Percentiles rank a stretch among this genome's conserved stretches.
Conservation (phyloP, 441 rosid genomes). For the Jatropha multifida region DNA sequence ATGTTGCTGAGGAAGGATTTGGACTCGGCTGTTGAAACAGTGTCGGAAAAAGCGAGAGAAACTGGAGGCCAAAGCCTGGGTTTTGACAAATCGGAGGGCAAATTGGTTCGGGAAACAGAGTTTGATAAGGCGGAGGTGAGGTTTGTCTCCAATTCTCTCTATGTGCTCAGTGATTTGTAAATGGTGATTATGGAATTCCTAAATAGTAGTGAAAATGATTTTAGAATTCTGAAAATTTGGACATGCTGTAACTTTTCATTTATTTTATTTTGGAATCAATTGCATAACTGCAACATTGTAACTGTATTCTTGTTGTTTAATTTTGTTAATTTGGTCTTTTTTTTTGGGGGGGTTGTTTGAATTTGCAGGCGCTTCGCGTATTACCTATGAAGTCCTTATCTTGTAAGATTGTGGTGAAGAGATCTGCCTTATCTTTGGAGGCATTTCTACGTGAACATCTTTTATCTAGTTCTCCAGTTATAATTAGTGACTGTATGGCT, state of each 20-base stretch:
- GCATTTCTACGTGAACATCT: constrained; percentile 74
- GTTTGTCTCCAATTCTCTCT: constrained; percentile 31
- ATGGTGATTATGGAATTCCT: background rate
- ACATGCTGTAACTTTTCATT: no score
- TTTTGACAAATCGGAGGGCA: constrained; percentile 15
- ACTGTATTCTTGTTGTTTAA: background rate
- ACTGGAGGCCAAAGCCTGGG: constrained; percentile 24
- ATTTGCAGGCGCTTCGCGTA: constrained; percentile 50
- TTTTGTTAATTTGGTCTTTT: constrained; percentile 2
- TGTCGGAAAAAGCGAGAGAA: constrained; percentile 46
- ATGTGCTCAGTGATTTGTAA: background rate
- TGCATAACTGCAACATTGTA: background rate
- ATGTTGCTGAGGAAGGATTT: constrained; percentile 67
- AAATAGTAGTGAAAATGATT: background rate
- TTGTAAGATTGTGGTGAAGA: constrained; percentile 63
- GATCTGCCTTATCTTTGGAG: constrained; percentile 66
- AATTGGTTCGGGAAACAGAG: constrained; percentile 33
- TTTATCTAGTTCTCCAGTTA: constrained; percentile 68
- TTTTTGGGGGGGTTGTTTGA: constrained; percentile 6
- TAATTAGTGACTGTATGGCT: constrained; percentile 82
- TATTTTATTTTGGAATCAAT: background rate
- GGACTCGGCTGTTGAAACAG: constrained; percentile 55
- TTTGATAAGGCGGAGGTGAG: constrained; percentile 65
- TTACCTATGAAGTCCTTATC: constrained; percentile 69
- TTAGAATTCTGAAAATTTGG: background rate